phyloP scores from a whole-genome alignment of 2,329 filamentous ascomycete species.

The Colletotrichum melonis region DNA sequence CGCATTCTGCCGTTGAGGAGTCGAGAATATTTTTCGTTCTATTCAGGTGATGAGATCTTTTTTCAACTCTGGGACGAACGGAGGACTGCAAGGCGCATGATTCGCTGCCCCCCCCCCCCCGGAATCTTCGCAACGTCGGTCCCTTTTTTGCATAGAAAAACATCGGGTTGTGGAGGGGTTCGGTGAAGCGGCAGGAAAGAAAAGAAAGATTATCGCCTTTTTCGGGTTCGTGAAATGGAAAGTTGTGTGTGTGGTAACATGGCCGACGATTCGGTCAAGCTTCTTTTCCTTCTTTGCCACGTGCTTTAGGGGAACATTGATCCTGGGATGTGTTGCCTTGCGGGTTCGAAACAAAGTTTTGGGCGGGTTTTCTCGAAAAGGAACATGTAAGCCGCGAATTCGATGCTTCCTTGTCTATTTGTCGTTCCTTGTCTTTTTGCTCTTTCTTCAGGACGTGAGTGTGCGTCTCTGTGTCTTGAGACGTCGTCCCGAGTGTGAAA shows the following conservation, averaged over 20 bases:
- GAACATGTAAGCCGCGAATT: not conserved
- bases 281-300: not conserved
- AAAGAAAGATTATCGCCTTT: not conserved
- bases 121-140: not conserved
- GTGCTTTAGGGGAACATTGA: not conserved
- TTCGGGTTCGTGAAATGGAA: not conserved
- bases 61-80: not conserved
- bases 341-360: not conserved
- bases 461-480: no score
- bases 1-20: not conserved
- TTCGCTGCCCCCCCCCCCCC: not conserved
- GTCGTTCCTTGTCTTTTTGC: no score
- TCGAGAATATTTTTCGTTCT: not conserved
- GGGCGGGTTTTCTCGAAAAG: not conserved
- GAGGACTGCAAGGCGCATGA: not conserved
- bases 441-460: not conserved
- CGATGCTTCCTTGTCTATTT: no score
- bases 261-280: not conserved
- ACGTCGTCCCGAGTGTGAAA: not conserved
- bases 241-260: not conserved
- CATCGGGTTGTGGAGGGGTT: not conserved
- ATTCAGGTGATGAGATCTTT: not conserved
- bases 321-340: not conserved
- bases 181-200: not conserved
- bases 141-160: not conserved